Conservation (phyloP, 176 grass and related monocot genomes). For the Oryza coarctata region DNA sequence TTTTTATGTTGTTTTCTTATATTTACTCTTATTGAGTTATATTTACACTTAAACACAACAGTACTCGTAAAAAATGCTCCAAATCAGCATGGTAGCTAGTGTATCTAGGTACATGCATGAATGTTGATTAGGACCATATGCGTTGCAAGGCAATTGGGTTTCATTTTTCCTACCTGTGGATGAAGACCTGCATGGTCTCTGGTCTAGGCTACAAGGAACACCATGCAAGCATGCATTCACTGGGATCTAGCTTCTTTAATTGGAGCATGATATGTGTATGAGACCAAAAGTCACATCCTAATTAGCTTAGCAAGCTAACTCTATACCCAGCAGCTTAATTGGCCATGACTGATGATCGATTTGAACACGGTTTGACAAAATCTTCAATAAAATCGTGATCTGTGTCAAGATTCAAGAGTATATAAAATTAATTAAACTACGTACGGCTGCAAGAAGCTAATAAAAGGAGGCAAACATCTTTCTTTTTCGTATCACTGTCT, state of each 20-base stretch:
- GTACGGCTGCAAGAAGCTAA: not conserved
- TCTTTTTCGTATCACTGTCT: not conserved
- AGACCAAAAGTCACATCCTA: conserved; percentile 7
- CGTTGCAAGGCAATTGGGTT: not conserved
- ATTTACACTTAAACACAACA: no score
- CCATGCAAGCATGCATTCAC: not conserved
- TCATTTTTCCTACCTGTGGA: not conserved
- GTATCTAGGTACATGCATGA: not conserved
- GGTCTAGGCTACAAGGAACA: conserved; percentile 10
- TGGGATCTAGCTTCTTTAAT: not conserved
- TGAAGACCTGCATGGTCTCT: conserved; percentile 9
- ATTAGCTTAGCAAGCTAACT: not conserved
- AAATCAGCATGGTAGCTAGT: no score
- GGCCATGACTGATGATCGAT: not conserved
- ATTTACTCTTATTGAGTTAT: no score
- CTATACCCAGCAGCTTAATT: not conserved
- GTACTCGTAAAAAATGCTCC: no score
- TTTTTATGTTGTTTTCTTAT: no score
- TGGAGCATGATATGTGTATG: not conserved
- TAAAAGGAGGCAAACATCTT: not conserved
- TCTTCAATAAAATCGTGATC: not conserved
- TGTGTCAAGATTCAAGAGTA: not conserved
- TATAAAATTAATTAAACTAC: not conserved
- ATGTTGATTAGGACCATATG: not conserved
- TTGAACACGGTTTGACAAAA: conserved; percentile 4